Conservation (phyloP, 352 stramenopile genomes). For the Plasmopara halstedii region DNA sequence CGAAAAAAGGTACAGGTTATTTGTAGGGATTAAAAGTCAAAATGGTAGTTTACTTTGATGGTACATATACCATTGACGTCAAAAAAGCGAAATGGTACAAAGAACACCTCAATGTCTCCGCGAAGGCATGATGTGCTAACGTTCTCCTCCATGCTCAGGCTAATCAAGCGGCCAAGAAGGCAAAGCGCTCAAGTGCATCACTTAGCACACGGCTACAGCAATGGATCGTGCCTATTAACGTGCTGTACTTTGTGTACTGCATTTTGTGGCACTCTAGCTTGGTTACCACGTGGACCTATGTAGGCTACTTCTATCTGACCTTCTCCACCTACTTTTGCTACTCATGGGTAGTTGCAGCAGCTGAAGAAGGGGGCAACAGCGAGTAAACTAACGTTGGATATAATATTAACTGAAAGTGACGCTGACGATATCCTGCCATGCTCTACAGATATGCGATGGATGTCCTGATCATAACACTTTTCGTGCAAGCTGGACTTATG, state of each 20-base stretch:
- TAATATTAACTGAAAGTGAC: not conserved
- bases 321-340: constrained; percentile 71
- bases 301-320: constrained; percentile 58
- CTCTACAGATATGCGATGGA: constrained; percentile 70
- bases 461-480: constrained; percentile 73
- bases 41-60: too few relatives aligned
- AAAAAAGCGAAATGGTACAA: constrained; percentile 21
- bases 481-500: constrained; percentile 66
- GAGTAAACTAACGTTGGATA: constrained; percentile 47
- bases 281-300: constrained; percentile 62
- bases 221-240: constrained; percentile 78
- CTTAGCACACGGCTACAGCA: constrained; percentile 66
- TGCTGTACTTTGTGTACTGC: constrained; percentile 70
- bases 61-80: too few relatives aligned
- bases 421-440: not conserved
- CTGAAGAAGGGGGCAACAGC: constrained; percentile 69
- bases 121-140: not conserved
- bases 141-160: constrained; percentile 27
- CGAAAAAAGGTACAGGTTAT: too few relatives aligned
- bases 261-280: constrained; percentile 63
- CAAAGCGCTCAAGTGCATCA: constrained; percentile 52
- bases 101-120: not conserved
- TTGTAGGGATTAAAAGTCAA: too few relatives aligned
- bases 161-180: constrained; percentile 83
- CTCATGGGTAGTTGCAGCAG: constrained; percentile 71